Evolutionary conservation across 805 yeast genomes (phyloP).

Genomic region (Ogataea pini): DNA sequence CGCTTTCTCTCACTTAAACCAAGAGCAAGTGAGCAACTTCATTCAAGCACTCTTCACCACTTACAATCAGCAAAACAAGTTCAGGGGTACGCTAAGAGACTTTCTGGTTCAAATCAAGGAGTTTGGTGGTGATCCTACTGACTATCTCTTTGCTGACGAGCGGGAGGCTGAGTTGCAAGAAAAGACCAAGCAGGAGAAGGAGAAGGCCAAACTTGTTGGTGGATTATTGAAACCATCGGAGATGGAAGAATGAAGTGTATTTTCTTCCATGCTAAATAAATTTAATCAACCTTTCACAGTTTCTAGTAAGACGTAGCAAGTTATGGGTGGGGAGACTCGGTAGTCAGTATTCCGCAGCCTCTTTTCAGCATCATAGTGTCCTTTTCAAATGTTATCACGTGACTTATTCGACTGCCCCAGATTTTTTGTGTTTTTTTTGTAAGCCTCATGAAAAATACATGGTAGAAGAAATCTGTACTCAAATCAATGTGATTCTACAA

Average conservation of each 20-base stretch:
- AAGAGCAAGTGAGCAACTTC: conserved; percentile 80
- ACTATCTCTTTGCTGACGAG: conserved; percentile 92
- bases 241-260: conserved; percentile 62
- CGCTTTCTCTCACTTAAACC: conserved; percentile 91
- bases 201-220: conserved; percentile 83
- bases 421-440: too few species aligned
- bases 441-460: too few species aligned
- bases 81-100: conserved; percentile 86
- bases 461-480: too few species aligned
- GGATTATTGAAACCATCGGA: conserved; percentile 95
- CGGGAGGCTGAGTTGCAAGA: conserved; percentile 75
- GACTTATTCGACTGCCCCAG: too few species aligned
- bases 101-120: conserved; percentile 95
- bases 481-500: too few species aligned
- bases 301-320: too few species aligned
- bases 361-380: too few species aligned
- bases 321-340: too few species aligned
- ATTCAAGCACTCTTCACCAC: conserved; percentile 72
- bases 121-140: conserved; percentile 93
- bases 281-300: background rate
- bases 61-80: conserved; percentile 71
- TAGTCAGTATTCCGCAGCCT: too few species aligned
- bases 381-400: too few species aligned
- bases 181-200: conserved; percentile 67
- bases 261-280: background rate